Percentiles rank a stretch among this genome's conserved stretches.
These are phyloP conservation scores for Penicillium sp. DNA, from an alignment of 2,329 filamentous ascomycete species.

Conservation along the genomic window DNA sequence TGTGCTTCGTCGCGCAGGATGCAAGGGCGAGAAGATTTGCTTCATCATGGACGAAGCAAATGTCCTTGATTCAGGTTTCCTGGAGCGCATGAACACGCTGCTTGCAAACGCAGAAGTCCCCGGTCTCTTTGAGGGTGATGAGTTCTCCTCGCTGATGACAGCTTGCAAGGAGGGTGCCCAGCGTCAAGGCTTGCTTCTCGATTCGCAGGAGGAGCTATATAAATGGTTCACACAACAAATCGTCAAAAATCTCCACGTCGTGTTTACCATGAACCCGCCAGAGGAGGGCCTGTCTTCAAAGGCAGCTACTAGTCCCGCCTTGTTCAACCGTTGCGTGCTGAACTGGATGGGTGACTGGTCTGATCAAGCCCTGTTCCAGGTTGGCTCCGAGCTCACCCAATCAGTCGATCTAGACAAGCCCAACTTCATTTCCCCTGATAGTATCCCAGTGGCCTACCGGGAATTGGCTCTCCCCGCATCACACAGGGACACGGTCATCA, in stretches of 20 bases:
- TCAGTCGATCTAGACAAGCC: constrained; percentile 92
- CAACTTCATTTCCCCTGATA: constrained; percentile 82
- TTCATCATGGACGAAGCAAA: constrained; percentile 99
- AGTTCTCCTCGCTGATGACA: constrained; percentile 97
- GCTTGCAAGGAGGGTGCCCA: constrained; percentile 98
- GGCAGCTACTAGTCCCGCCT: constrained; percentile 91
- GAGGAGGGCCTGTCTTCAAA: constrained; percentile 93
- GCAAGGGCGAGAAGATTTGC: constrained; percentile 98
- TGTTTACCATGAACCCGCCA: constrained; percentile 99
- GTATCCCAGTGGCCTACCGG: constrained; percentile 87
- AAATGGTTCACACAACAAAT: constrained; percentile 99
- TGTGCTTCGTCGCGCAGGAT: constrained; percentile 88
- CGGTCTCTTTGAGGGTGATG: constrained; percentile 97
- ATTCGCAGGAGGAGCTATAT: constrained; percentile 99
- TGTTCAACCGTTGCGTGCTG: constrained; percentile 99
- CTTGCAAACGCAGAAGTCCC: constrained; percentile 99
- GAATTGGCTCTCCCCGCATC: constrained; percentile 80
- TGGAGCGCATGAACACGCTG: constrained; percentile 98
- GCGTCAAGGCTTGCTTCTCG: constrained; percentile 87
- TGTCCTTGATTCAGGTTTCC: constrained; percentile 95
- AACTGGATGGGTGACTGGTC: constrained; percentile 99
- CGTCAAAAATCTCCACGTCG: constrained; percentile 96
- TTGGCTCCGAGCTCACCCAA: constrained; percentile 90
- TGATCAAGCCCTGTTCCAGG: constrained; percentile 97
- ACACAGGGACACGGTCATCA: constrained; percentile 89